Conservation (phyloP, 2,329 filamentous ascomycete genomes). For the Pseudogymnoascus verrucosus region DNA sequence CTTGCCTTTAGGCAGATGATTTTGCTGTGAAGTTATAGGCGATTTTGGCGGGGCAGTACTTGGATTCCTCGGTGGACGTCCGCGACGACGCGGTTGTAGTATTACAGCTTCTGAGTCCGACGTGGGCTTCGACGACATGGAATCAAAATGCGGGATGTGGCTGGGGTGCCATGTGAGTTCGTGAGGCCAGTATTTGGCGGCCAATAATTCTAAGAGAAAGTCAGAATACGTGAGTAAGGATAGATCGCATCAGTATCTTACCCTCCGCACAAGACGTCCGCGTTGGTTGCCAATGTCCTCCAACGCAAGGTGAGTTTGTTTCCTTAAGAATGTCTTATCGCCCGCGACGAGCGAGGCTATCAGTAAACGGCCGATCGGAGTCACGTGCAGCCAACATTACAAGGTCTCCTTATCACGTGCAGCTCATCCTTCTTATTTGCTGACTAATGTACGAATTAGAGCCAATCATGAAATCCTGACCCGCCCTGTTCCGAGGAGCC, state of each 20-base stretch:
- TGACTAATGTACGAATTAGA: not conserved
- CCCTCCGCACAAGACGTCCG: not conserved
- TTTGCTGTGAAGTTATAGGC: not conserved
- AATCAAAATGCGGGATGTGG: slow-evolving; percentile 5
- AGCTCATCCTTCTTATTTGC: not conserved
- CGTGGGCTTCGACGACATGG: slow-evolving; percentile 8
- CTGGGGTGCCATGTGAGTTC: not conserved
- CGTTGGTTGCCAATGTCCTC: slow-evolving; percentile 1
- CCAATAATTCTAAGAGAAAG: not conserved
- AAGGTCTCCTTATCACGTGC: slow-evolving; percentile 7
- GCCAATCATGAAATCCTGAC: slow-evolving; percentile 7
- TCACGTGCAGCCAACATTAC: not conserved
- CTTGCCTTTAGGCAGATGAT: not conserved
- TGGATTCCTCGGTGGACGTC: not conserved
- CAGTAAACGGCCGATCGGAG: not conserved
- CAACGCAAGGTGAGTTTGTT: slow-evolving; percentile 2
- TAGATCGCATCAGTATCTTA: not conserved
- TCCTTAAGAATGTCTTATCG: slow-evolving; percentile 7
- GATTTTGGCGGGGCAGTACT: not conserved
- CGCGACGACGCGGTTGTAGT: slow-evolving; percentile 6
- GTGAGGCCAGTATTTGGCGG: not conserved
- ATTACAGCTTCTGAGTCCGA: slow-evolving; percentile 8
- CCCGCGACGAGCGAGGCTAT: not conserved
- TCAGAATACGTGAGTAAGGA: not conserved
- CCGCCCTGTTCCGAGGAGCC: slow-evolving; percentile 7